phyloP scores from a whole-genome alignment of 192 early-diverging fungal genomes.

The Spizellomyces sp. region DNA sequence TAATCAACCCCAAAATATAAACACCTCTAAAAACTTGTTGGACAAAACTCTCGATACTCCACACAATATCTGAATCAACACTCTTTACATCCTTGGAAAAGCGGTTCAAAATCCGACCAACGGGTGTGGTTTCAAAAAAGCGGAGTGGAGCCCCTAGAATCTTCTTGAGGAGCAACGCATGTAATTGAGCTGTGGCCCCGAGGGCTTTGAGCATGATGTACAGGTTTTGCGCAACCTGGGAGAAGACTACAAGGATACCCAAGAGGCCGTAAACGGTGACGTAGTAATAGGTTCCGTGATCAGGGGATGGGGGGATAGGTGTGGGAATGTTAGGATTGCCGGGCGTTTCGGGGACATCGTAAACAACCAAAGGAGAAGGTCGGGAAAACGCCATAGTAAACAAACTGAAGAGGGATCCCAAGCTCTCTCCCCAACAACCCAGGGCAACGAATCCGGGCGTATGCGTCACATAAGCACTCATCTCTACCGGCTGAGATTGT shows the following conservation, averaged over 20 bases:
- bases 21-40: neutral
- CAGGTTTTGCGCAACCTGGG: neutral
- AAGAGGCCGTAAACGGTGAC: constrained; percentile 29
- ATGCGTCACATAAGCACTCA: neutral
- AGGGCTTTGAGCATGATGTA: constrained; percentile 10
- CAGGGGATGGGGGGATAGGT: neutral
- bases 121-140: constrained; percentile 71
- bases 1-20: neutral
- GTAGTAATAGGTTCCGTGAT: constrained; percentile 15
- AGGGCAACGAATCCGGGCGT: neutral
- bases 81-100: constrained; percentile 83
- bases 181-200: constrained; percentile 36
- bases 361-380: neutral
- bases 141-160: constrained; percentile 42
- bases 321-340: too few relatives aligned
- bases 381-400: neutral
- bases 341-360: neutral
- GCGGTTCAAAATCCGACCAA: constrained; percentile 75
- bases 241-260: constrained; percentile 20
- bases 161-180: constrained; percentile 25
- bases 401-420: neutral
- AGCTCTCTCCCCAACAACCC: neutral
- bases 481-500: neutral
- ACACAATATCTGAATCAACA: constrained; percentile 48
- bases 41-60: constrained; percentile 17